Conservation (phyloP, 257 asterid genomes). For the Anisodus acutangulus region DNA sequence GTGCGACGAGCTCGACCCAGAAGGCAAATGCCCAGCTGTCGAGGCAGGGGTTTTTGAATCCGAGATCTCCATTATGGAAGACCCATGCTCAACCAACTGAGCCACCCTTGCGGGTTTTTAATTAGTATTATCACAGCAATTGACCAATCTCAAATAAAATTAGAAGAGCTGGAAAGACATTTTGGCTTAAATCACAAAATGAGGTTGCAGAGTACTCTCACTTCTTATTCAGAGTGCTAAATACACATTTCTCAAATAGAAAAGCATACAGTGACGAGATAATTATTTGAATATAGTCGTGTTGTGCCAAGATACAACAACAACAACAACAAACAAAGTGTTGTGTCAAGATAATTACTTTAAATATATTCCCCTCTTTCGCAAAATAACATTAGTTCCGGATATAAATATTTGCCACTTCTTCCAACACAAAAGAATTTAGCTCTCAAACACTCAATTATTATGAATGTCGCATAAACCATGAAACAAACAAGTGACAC, state of each 20-base stretch:
- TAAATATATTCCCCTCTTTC: neutral
- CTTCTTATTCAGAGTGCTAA: neutral
- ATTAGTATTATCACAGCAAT: neutral
- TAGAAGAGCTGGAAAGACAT: conserved; percentile 14
- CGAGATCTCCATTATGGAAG: no score
- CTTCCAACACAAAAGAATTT: neutral
- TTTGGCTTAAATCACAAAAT: neutral
- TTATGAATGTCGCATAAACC: neutral
- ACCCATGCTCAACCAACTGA: no score
- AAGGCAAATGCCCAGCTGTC: no score
- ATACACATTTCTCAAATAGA: neutral
- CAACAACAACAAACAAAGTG: no score
- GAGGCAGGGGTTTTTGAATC: no score
- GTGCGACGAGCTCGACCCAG: no score
- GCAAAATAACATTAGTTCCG: neutral
- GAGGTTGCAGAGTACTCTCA: conserved; percentile 3
- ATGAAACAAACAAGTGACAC: conserved; percentile 9
- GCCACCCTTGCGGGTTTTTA: no score
- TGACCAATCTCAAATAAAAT: conserved; percentile 1
- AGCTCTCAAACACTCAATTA: neutral
- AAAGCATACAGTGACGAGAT: neutral
- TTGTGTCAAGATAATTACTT: neutral
- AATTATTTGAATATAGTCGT: neutral
- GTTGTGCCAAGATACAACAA: neutral
- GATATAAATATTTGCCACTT: neutral